Evolutionary conservation across 495 filamentous ascomycete genomes (phyloP), one percentile per base, ranked within the genome.

Genomic region (Aspergillus conjunctus): DNA sequence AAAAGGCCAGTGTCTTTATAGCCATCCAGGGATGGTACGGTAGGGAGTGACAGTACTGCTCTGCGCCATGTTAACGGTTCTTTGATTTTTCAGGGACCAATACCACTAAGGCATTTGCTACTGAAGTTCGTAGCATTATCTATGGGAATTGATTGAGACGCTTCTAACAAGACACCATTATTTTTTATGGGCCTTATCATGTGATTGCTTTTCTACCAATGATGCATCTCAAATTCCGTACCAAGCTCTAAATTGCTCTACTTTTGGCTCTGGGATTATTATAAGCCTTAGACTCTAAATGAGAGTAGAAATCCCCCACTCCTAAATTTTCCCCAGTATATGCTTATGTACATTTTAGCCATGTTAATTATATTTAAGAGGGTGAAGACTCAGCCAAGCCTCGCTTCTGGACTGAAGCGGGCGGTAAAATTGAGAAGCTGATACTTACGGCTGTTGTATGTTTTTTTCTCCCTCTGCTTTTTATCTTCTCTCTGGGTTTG

Each of bases 211-310:
- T 51, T 51, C 21, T 51, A 32, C 32, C 22, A 34, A 12, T 17
- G 22, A 7, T 54, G 51, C 51, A 54, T 54, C 7, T 32, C 22
- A 7, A 33, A 48, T 48, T 39, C 34, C 34, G 34, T 39, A 39
- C 34, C 34, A 39, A 39, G 34, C 7, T 7, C 34, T 39, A 39
- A 7, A 39, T 7, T 41, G 37, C 37, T 41, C 10, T 41, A 41
- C 37, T 41, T 4, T 41, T 41, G 4, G 4, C 37, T 41, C 37
- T 41, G 37, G 37, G 37, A 4, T 41, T 41, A 41, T 41, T 41
- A 41, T 41, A 41, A 41, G 37, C 4, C 37, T 41, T 41, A 41
- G 15, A 41, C 37, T 15, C 37, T 41, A 41, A 41, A 41, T 41
- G 37, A 41, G 37, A 41, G 37, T 41, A 41, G 37, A 41, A 39